Evolutionary conservation across 768 basidiomycete genomes (phyloP), one percentile per base, ranked within the genome.

Genomic region (Gyrodon lividus): DNA sequence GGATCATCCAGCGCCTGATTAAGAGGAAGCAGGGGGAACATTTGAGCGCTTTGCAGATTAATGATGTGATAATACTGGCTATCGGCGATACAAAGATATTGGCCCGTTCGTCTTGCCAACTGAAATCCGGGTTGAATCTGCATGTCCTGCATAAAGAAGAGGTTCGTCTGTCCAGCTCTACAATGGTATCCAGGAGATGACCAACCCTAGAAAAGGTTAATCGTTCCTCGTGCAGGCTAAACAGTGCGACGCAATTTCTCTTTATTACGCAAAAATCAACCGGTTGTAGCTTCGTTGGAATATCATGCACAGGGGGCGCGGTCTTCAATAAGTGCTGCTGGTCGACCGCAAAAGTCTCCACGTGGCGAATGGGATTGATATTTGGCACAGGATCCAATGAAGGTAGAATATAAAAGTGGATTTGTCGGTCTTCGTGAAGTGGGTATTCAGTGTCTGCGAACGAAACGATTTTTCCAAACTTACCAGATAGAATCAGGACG

Each of bases 381-480:
- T 71, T 76, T 4, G 72, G 70, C 0, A 90, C 77, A 1, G 82
- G 79, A 52, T 94, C 90, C 17, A 98, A 78, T 4, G 84, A 81
- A 1, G 96, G 94, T 1, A 95, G 73, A 0, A 83, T 78, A 59
- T 90, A 89, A 64, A 97, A 86, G 64, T 88, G 80, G 4, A 98
- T 70, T 56, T 83, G 80, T 53, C 75, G 78, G 51, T 85, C 86
- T 76, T 56, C 14, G 16, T 39, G 17, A 41, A 39, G 23, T 16
- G 26, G 23, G 24, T 38, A 26, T 50, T 55, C 52, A 58, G 42
- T 30, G 8, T 34, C 3, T 35, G 22, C 13, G 31, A 50, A 37
- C 19, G 38, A 26, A 39, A 38, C 34, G 19, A 40, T 30, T 4
- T 49, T 48, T 46, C 63, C 73, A 53, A 68, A 86, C 68, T 48